Conservation (phyloP, 1,284 basidiomycete genomes). For the Grifola frondosa region DNA sequence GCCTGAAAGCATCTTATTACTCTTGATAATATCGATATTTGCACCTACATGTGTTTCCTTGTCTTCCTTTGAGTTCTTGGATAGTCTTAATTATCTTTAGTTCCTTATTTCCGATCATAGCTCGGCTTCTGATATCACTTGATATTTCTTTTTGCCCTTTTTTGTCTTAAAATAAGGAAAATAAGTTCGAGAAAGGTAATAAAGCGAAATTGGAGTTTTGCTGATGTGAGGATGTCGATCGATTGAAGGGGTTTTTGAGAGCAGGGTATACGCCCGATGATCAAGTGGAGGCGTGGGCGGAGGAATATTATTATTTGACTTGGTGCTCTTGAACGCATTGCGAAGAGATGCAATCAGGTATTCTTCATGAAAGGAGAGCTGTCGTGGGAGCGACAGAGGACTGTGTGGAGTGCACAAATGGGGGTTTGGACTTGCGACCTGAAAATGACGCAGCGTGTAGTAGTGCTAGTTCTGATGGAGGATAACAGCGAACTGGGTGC, state of each 20-base stretch:
- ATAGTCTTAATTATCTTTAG: too few relatives aligned
- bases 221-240: slow-evolving; percentile 75
- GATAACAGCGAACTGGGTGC: slow-evolving; percentile 84
- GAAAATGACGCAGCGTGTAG: slow-evolving; percentile 86
- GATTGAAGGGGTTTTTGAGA: slow-evolving; percentile 76
- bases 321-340: slow-evolving; percentile 81
- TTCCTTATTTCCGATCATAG: too few relatives aligned
- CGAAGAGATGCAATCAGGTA: slow-evolving; percentile 84
- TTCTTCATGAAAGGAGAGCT: slow-evolving; percentile 72
- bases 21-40: too few relatives aligned
- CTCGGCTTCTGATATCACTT: too few relatives aligned
- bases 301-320: slow-evolving; percentile 51
- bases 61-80: too few relatives aligned
- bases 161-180: too few relatives aligned
- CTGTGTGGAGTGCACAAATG: slow-evolving; percentile 67
- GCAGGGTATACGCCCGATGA: slow-evolving; percentile 63
- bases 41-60: too few relatives aligned
- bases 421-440: slow-evolving; percentile 46
- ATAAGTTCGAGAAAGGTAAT: too few relatives aligned
- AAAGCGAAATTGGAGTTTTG: too few relatives aligned
- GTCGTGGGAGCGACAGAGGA: slow-evolving; percentile 58
- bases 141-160: too few relatives aligned
- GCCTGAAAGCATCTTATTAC: too few relatives aligned
- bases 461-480: slow-evolving; percentile 87
- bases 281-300: slow-evolving; percentile 71